Conservation (phyloP, 1,284 basidiomycete genomes). For the Moesziomyces globuligerus region DNA sequence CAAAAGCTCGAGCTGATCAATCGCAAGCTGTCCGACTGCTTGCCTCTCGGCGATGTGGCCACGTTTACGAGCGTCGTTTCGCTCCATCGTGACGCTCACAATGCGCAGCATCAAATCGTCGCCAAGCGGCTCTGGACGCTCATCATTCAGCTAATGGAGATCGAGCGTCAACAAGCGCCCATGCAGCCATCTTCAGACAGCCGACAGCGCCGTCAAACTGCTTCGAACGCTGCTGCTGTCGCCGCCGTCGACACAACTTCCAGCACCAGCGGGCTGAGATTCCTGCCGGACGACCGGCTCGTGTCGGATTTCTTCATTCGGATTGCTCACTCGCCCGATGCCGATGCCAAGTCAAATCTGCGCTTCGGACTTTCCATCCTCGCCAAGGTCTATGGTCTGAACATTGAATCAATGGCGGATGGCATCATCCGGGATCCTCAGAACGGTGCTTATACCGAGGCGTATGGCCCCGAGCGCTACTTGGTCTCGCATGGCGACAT, state of each 20-base stretch:
- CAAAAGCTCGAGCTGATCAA: slow-evolving; percentile 35
- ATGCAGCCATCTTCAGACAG: not conserved
- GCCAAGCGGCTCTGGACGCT: slow-evolving; percentile 18
- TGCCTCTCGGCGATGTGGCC: slow-evolving; percentile 24
- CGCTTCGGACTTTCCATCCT: slow-evolving; percentile 13
- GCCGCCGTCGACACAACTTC: not conserved
- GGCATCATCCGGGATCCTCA: slow-evolving; percentile 26
- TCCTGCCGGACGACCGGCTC: slow-evolving; percentile 25
- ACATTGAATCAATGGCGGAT: slow-evolving; percentile 22
- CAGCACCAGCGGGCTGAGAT: slow-evolving; percentile 4
- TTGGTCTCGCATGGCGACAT: not conserved
- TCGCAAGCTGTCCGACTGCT: slow-evolving; percentile 19
- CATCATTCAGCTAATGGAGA: slow-evolving; percentile 9
- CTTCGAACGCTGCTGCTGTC: not conserved
- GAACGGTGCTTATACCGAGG: not conserved
- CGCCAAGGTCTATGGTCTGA: slow-evolving; percentile 26
- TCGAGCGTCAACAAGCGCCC: slow-evolving; percentile 9
- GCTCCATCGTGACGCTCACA: not conserved
- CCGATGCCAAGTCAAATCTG: not conserved
- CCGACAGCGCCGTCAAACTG: not conserved
- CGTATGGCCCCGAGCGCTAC: slow-evolving; percentile 10
- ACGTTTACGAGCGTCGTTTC: slow-evolving; percentile 12
- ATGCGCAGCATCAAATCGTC: slow-evolving; percentile 2
- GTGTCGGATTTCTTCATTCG: slow-evolving; percentile 13
- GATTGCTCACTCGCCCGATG: not conserved